Evolutionary conservation across 768 basidiomycete species (phyloP).

Genomic region (Mycena amicta): DNA sequence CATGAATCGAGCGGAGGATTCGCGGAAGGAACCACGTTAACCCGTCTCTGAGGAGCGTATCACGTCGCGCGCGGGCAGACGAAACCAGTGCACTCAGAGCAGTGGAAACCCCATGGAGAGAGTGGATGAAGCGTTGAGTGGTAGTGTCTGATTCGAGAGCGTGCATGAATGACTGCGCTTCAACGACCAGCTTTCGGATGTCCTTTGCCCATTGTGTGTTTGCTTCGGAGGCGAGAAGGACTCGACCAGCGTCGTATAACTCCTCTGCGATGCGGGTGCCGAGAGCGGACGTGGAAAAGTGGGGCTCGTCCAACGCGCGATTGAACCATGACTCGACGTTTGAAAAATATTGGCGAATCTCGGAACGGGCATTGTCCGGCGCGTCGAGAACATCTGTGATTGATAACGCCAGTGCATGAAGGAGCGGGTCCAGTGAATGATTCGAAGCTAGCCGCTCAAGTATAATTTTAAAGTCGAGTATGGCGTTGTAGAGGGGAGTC

Average conservation of each 20-base stretch:
- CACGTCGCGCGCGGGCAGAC: conserved; percentile 11
- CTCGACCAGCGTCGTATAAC: conserved; percentile 27
- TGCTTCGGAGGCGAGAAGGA: conserved; percentile 21
- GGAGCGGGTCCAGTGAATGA: conserved; percentile 34
- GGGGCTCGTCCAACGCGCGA: conserved; percentile 24
- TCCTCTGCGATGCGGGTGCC: conserved; percentile 26
- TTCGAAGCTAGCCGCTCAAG: conserved; percentile 37
- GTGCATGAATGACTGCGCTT: conserved; percentile 22
- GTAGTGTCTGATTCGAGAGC: conserved; percentile 25
- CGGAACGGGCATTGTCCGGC: conserved; percentile 13
- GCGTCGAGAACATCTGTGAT: conserved; percentile 15
- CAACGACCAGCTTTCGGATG: conserved; percentile 16
- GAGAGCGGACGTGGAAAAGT: conserved; percentile 26
- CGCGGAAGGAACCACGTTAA: conserved; percentile 39
- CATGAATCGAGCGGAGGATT: conserved; percentile 30
- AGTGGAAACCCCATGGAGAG: conserved; percentile 18
- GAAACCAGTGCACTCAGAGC: conserved; percentile 16
- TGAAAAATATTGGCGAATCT: conserved; percentile 24
- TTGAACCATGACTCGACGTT: conserved; percentile 26
- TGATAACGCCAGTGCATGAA: conserved; percentile 25
- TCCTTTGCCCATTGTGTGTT: conserved; percentile 23
- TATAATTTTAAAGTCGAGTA: conserved; percentile 35
- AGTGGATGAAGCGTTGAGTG: conserved; percentile 22
- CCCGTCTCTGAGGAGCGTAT: conserved; percentile 29
- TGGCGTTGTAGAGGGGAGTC: conserved; percentile 21